Base-by-base conservation (phyloP, 305 asterid species). In the Fraxinus albicans region DNA sequence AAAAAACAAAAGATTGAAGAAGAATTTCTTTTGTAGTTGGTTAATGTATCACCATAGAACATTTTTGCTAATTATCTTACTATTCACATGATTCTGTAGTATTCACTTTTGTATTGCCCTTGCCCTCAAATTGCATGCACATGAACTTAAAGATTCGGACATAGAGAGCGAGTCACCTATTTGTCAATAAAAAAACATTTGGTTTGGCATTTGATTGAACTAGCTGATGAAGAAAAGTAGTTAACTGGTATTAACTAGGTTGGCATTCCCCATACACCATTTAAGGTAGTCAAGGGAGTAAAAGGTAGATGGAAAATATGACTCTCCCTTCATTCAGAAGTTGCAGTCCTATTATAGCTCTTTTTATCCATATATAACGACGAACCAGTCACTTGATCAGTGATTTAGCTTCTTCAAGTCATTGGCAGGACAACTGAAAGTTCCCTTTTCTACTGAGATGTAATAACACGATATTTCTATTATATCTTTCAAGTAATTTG, bases 201-300 rank as follows among this genome's bases (percentile, higher is more conserved):
- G 77, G 38, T 81, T 55, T 47, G 79, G 77, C 80, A 80, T 81
- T 80, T 69, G 69, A 38, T 79, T 78, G 79, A 78, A 69, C 75
- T 63, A 73, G 84, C 58, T 63, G 55, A 40, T 47, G 55, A 65
- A 17, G 29, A 83, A 85, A 3, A 58, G 35, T 77, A 84, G 21
- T 35, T 65, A 58, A 74, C 25, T 27, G 53, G 69, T 72, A 76
- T 29, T 73, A 36, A 70, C 81, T 58, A 72, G 40, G 76, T 80
- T 47, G 44, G 73, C 53, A 70, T 81, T 78, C 35, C 36, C 79
- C 33, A 78, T 34, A 79, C 78, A 80, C 35, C 78, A 75, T 58
- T 27, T 76, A 65, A 33, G 38, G 50, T 84, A 31, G 73, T 33
- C 42, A 44, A 74, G 40, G 17, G n/a, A 65, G 73, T 53, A 78